Evolutionary conservation across 83 land plant genomes (phyloP).

Genomic region (Diphasiastrum complanatum): DNA sequence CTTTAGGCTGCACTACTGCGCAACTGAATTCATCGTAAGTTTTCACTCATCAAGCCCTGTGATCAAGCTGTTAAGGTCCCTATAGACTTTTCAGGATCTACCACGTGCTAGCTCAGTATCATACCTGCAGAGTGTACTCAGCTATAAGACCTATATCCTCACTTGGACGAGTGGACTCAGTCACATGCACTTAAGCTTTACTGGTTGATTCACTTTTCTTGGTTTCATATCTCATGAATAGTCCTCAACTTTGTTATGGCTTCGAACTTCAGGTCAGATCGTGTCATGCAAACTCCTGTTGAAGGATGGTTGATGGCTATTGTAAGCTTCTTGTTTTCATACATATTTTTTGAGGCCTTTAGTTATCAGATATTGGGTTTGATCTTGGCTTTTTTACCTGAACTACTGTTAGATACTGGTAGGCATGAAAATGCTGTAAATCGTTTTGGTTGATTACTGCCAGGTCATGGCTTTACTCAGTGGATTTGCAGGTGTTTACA

Average conservation of each 20-base stretch:
- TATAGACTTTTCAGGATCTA: too few species aligned
- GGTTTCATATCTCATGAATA: background rate
- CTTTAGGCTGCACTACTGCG: conserved; percentile 79
- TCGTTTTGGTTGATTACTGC: background rate
- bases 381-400: background rate
- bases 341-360: background rate
- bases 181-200: too few species aligned
- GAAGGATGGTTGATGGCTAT: conserved; percentile 87
- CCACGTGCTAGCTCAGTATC: too few species aligned
- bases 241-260: background rate
- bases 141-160: too few species aligned
- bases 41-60: too few species aligned
- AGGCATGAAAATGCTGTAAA: too few species aligned
- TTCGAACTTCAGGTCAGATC: conserved; percentile 51
- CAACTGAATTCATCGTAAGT: conserved; percentile 67
- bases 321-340: conserved; percentile 39
- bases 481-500: conserved; percentile 92
- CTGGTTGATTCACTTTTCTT: background rate
- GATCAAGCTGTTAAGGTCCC: too few species aligned
- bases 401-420: too few species aligned
- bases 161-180: too few species aligned
- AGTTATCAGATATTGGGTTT: background rate
- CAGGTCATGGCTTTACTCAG: conserved; percentile 89
- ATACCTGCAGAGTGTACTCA: too few species aligned
- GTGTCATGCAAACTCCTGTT: conserved; percentile 63